These are phyloP conservation scores for Lentinula guzmanii DNA, from an alignment of 768 basidiomycete genomes.

Conservation along the genomic window DNA sequence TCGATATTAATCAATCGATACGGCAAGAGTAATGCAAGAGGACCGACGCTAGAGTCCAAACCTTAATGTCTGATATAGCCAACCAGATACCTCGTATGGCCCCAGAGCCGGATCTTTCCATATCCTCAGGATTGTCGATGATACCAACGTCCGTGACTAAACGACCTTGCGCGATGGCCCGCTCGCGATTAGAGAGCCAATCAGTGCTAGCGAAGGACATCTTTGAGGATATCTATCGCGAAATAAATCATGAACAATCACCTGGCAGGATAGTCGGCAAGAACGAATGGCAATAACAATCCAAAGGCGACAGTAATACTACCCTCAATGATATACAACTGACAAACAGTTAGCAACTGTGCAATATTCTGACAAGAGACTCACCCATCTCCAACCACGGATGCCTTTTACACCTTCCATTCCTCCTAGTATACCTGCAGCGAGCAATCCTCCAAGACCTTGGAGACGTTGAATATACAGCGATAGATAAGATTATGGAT, in stretches of 20 bases:
- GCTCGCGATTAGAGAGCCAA: constrained; percentile 23
- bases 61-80: constrained; percentile 34
- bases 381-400: constrained; percentile 31
- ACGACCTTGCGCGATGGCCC: constrained; percentile 21
- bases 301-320: constrained; percentile 27
- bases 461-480: neutral
- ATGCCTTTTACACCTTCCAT: constrained; percentile 35
- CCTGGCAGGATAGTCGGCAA: constrained; percentile 32
- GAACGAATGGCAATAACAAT: constrained; percentile 20
- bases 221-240: neutral
- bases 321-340: constrained; percentile 24
- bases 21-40: neutral
- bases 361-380: neutral
- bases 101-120: constrained; percentile 10
- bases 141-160: constrained; percentile 22
- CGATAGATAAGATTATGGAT: neutral
- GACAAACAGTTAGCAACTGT: neutral
- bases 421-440: constrained; percentile 33
- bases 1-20: constrained; percentile 19
- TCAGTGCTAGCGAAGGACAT: constrained; percentile 11
- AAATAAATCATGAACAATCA: neutral
- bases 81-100: constrained; percentile 24
- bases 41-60: constrained; percentile 30
- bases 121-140: constrained; percentile 13
- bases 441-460: constrained; percentile 25